Evolutionary conservation across 495 filamentous ascomycete genomes (phyloP).

Genomic region (Poronia punctata): DNA sequence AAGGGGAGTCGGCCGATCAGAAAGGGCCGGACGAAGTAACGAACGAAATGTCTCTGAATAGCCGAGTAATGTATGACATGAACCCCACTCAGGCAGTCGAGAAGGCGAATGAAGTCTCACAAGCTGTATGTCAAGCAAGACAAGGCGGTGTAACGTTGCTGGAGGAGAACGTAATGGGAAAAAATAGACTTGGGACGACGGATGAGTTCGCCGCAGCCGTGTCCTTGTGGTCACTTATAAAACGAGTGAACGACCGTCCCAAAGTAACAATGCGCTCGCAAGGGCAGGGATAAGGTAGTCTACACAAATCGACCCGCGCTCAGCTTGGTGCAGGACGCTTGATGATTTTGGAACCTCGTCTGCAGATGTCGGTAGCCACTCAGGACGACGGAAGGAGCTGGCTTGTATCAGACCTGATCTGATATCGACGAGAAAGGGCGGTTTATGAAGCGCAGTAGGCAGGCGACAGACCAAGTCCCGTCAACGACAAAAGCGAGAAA

Average conservation of each 20-base stretch:
- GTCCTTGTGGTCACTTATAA: too few relatives aligned
- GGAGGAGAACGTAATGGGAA: slow-evolving; percentile 7
- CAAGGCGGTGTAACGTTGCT: slow-evolving; percentile 23
- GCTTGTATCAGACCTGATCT: slow-evolving; percentile 6
- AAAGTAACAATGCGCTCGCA: slow-evolving; percentile 4
- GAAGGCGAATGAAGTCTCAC: slow-evolving; percentile 22
- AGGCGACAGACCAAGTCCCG: background rate
- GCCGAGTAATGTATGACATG: slow-evolving; percentile 36
- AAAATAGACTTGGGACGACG: slow-evolving; percentile 13
- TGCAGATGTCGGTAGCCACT: slow-evolving; percentile 12
- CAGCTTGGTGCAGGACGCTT: slow-evolving; percentile 23
- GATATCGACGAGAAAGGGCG: slow-evolving; percentile 1
- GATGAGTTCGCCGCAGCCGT: slow-evolving; percentile 6
- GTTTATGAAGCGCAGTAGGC: slow-evolving; percentile 4
- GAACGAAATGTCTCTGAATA: slow-evolving; percentile 31
- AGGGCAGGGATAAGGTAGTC: slow-evolving; percentile 11
- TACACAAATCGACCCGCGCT: slow-evolving; percentile 12
- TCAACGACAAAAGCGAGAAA: too few relatives aligned
- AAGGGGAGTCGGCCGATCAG: slow-evolving; percentile 22
- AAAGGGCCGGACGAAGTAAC: slow-evolving; percentile 20
- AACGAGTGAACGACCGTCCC: background rate
- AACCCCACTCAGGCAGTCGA: slow-evolving; percentile 37
- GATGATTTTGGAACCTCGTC: slow-evolving; percentile 11
- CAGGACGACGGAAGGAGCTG: slow-evolving; percentile 1
- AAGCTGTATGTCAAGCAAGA: slow-evolving; percentile 17